phyloP scores from a whole-genome alignment of 495 filamentous ascomycete genomes.

The Eremomyces bilateralis region DNA sequence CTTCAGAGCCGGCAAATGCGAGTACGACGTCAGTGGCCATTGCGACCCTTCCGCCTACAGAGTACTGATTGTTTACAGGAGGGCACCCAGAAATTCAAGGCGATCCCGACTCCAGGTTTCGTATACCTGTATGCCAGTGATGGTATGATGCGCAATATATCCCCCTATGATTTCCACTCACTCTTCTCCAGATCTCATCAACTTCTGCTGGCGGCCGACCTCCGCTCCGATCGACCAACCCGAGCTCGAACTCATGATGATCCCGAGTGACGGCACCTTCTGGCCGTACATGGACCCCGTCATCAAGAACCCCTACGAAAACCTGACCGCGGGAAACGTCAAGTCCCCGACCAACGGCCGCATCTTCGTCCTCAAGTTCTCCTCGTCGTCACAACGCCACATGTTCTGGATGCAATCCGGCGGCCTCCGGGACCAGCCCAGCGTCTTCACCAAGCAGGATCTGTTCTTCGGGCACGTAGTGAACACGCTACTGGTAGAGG shows the following conservation, averaged over 20 bases:
- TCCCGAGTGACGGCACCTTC: slow-evolving; percentile 75
- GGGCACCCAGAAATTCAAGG: slow-evolving; percentile 40
- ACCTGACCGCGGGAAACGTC: slow-evolving; percentile 17
- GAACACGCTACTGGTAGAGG: slow-evolving; percentile 54
- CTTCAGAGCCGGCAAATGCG: slow-evolving; percentile 90
- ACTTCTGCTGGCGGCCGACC: slow-evolving; percentile 86
- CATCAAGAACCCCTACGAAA: not conserved
- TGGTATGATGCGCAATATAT: slow-evolving; percentile 18
- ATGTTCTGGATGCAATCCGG: slow-evolving; percentile 85
- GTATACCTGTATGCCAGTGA: slow-evolving; percentile 90
- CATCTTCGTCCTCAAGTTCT: slow-evolving; percentile 85
- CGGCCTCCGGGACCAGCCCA: slow-evolving; percentile 38
- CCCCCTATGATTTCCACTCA: slow-evolving; percentile 2
- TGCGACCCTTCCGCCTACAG: too few species aligned
- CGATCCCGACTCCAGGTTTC: slow-evolving; percentile 54
- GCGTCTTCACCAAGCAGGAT: slow-evolving; percentile 65
- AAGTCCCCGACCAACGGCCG: slow-evolving; percentile 59
- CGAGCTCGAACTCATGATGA: slow-evolving; percentile 69
- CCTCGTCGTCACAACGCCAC: slow-evolving; percentile 73
- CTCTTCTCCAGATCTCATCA: slow-evolving; percentile 42
- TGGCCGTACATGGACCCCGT: slow-evolving; percentile 38
- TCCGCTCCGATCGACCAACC: slow-evolving; percentile 39
- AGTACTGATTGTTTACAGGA: too few species aligned
- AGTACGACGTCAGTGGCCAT: slow-evolving; percentile 45
- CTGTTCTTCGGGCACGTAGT: slow-evolving; percentile 66